phyloP scores from a whole-genome alignment of 306 rosid genomes.

The Cucumis melo region DNA sequence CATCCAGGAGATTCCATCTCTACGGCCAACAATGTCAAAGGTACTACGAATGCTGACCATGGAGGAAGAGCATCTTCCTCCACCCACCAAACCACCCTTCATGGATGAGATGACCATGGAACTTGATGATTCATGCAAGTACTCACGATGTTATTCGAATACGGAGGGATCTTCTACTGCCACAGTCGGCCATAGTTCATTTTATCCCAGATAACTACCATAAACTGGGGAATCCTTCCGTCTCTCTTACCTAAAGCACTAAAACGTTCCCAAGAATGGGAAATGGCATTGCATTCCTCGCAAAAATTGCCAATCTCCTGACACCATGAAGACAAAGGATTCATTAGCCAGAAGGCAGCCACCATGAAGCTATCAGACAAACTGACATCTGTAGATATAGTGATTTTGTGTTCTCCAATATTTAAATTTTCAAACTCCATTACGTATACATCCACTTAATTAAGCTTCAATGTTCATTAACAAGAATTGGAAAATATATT shows the following conservation, averaged over 20 bases:
- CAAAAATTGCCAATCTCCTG: not conserved
- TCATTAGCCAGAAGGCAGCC: not conserved
- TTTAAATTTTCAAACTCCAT: not conserved
- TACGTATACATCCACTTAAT: not conserved
- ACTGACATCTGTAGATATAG: not conserved
- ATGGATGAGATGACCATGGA: constrained; percentile 78
- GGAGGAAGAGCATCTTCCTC: constrained; percentile 46
- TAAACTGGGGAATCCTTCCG: not conserved
- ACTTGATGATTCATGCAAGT: constrained; percentile 34
- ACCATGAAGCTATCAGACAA: not conserved
- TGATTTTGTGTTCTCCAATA: not conserved
- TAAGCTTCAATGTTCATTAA: not conserved
- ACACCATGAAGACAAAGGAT: not conserved
- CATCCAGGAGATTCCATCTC: constrained; percentile 60
- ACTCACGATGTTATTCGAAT: constrained; percentile 24
- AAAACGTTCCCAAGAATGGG: not conserved
- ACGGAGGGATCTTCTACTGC: constrained; percentile 40
- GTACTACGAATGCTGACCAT: constrained; percentile 55
- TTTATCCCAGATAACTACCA: constrained; percentile 41
- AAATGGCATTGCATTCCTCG: not conserved
- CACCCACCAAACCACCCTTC: constrained; percentile 87
- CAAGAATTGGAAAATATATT: not conserved
- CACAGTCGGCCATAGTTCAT: constrained; percentile 50
- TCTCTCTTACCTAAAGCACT: not conserved
- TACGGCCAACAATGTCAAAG: constrained; percentile 75